A percentile compares a stretch with the other conserved stretches of the same genome.
phyloP scores from a whole-genome alignment of 2,329 filamentous ascomycete species.

The Cladosporium austrohemisphaericum region DNA sequence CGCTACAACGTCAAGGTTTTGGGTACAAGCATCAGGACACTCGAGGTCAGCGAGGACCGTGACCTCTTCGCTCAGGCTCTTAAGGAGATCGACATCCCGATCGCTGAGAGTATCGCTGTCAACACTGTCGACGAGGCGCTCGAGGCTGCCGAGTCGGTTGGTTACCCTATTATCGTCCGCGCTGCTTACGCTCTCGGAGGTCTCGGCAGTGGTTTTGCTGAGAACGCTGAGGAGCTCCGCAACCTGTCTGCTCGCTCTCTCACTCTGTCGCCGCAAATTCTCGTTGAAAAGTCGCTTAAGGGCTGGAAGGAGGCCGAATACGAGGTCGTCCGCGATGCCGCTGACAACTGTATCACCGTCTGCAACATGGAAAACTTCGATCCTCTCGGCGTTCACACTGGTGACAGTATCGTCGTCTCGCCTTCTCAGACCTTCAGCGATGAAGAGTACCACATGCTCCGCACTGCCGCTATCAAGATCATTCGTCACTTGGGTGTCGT shows the following conservation, averaged over 20 bases:
- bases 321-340: constrained; percentile 92
- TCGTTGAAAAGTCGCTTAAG: constrained; percentile 98
- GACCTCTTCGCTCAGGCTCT: constrained; percentile 94
- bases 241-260: constrained; percentile 91
- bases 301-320: constrained; percentile 99
- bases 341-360: constrained; percentile 98
- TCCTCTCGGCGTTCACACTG: constrained; percentile 93
- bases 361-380: constrained; percentile 99
- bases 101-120: constrained; percentile 93
- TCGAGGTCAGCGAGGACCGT: constrained; percentile 92
- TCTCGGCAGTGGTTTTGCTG: constrained; percentile 92
- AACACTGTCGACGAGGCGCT: constrained; percentile 88
- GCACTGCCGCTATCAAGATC: constrained; percentile 95
- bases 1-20: constrained; percentile 94
- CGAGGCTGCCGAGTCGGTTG: constrained; percentile 77
- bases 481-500: constrained; percentile 95
- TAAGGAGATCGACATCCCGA: constrained; percentile 95
- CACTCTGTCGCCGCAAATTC: constrained; percentile 88
- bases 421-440: constrained; percentile 95
- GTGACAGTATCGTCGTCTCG: constrained; percentile 97
- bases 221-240: constrained; percentile 87
- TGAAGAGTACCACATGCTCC: constrained; percentile 99
- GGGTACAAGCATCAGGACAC: constrained; percentile 87
- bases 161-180: constrained; percentile 96
- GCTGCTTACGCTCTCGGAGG: constrained; percentile 95